phyloP scores from a whole-genome alignment of 768 basidiomycete genomes.

The Daedaleopsis nitida region DNA sequence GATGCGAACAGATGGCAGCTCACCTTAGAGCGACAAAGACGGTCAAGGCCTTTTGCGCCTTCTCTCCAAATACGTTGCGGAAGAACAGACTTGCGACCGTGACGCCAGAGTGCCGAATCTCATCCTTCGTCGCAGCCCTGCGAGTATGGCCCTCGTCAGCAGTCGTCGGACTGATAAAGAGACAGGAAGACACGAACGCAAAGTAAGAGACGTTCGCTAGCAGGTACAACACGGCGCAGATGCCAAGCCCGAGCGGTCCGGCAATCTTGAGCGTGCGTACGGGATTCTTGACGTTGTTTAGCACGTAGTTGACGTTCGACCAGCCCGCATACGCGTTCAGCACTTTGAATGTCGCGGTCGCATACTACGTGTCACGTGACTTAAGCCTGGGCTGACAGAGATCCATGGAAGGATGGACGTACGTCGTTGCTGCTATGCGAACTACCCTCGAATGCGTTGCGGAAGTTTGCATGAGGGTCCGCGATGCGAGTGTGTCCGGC shows the following conservation, averaged over 20 bases:
- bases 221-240: slow-evolving; percentile 54
- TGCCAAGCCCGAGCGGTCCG: slow-evolving; percentile 56
- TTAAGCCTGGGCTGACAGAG: background rate
- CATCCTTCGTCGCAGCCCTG: slow-evolving; percentile 47
- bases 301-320: slow-evolving; percentile 59
- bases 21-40: slow-evolving; percentile 61
- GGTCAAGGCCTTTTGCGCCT: slow-evolving; percentile 55
- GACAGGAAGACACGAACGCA: slow-evolving; percentile 36
- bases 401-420: slow-evolving; percentile 8
- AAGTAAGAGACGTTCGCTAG: slow-evolving; percentile 63
- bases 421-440: slow-evolving; percentile 53
- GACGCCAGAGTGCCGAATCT: slow-evolving; percentile 50
- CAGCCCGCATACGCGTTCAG: slow-evolving; percentile 51
- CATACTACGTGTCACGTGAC: slow-evolving; percentile 42
- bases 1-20: background rate
- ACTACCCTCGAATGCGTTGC: slow-evolving; percentile 57
- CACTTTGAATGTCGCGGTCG: slow-evolving; percentile 62
- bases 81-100: slow-evolving; percentile 67
- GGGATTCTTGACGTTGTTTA: slow-evolving; percentile 63
- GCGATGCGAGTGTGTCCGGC: slow-evolving; percentile 55
- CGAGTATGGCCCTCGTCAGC: background rate
- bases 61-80: slow-evolving; percentile 54
- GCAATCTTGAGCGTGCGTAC: slow-evolving; percentile 64
- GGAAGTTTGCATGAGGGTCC: slow-evolving; percentile 61
- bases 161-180: background rate